phyloP scores from a whole-genome alignment of 2,329 filamentous ascomycete genomes.

The Fusarium virguliforme region DNA sequence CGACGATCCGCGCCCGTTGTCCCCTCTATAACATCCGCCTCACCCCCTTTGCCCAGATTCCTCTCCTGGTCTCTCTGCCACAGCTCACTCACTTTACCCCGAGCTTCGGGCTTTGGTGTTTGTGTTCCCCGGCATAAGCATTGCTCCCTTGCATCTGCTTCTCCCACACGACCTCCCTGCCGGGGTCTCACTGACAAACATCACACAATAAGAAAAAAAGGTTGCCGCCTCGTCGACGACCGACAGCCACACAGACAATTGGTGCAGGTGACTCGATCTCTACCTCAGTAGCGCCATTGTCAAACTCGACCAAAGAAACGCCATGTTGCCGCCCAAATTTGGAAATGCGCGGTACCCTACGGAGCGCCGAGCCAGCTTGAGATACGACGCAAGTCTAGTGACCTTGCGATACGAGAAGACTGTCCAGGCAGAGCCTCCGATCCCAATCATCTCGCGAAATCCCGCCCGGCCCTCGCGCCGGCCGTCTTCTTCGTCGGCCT shows the following conservation, averaged over 20 bases:
- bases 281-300: conserved; percentile 32
- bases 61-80: conserved; percentile 15
- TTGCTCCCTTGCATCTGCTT: conserved; percentile 44
- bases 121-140: conserved; percentile 34
- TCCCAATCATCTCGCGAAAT: conserved; percentile 66
- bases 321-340: conserved; percentile 60
- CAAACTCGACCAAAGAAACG: conserved; percentile 26
- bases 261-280: conserved; percentile 19
- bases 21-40: conserved; percentile 36
- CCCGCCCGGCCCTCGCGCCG: conserved; percentile 54
- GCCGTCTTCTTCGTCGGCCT: conserved; percentile 47
- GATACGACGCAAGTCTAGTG: conserved; percentile 67
- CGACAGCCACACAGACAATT: conserved; percentile 29
- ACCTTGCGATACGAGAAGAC: conserved; percentile 75
- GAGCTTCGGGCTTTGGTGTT: conserved; percentile 30
- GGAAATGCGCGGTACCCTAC: conserved; percentile 62
- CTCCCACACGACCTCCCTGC: conserved; percentile 25
- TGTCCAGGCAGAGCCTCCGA: conserved; percentile 70
- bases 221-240: conserved; percentile 31
- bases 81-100: conserved; percentile 20
- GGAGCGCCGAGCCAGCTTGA: conserved; percentile 56
- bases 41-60: conserved; percentile 25
- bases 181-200: conserved; percentile 40
- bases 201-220: conserved; percentile 27
- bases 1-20: conserved; percentile 7